Conservation (phyloP, 176 grass and related monocot species). For the Musa itinerans region DNA sequence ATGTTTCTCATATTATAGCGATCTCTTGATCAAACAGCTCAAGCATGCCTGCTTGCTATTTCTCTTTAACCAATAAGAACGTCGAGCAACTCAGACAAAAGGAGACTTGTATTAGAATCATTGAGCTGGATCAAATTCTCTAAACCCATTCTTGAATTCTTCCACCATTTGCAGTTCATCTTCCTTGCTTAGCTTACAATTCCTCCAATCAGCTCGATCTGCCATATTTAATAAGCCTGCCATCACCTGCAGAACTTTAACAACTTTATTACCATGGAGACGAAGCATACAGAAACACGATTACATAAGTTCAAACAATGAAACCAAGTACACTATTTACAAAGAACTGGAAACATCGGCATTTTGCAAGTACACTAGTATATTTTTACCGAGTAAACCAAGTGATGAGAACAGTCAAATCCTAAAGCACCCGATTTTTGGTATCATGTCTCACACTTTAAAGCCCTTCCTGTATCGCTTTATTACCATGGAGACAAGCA, state of each 20-base stretch:
- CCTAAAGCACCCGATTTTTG: too few species aligned
- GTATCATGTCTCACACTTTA: too few species aligned
- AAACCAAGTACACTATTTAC: background rate
- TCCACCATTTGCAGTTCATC: slow-evolving; percentile 66
- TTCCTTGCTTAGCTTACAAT: slow-evolving; percentile 73
- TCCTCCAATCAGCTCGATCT: slow-evolving; percentile 78
- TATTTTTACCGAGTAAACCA: too few species aligned
- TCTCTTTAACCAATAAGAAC: background rate
- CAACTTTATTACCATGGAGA: background rate
- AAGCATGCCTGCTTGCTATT: too few species aligned
- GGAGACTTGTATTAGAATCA: slow-evolving; percentile 10
- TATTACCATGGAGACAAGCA: too few species aligned
- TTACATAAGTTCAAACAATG: too few species aligned
- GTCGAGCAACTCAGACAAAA: background rate
- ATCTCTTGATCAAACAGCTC: too few species aligned
- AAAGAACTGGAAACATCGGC: too few species aligned
- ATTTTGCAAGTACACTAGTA: too few species aligned
- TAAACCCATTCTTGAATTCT: slow-evolving; percentile 65
- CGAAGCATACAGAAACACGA: background rate
- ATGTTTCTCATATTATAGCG: too few species aligned
- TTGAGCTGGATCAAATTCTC: slow-evolving; percentile 40
- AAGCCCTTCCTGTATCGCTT: too few species aligned
- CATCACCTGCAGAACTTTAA: slow-evolving; percentile 47
- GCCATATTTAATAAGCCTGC: slow-evolving; percentile 59
- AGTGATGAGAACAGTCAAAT: too few species aligned